A percentile compares a stretch with the other conserved stretches of the same genome.
Conservation (phyloP, 176 grass and related monocot genomes). For the Triticum monococcum region DNA sequence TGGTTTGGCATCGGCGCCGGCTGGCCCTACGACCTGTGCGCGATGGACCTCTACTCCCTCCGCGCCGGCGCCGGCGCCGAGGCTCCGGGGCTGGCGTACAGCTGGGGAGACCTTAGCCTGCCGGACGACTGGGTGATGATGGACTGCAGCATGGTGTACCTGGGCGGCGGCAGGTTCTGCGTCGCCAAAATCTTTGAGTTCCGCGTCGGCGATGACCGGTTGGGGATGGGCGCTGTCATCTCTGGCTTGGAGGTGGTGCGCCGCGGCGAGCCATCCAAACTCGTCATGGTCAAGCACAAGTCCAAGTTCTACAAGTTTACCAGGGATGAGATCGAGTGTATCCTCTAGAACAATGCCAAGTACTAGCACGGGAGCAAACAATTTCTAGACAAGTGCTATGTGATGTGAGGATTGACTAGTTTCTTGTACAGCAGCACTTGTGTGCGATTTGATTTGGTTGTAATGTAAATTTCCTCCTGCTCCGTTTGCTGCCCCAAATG, state of each 20-base stretch:
- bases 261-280: not conserved
- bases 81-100: not conserved
- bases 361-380: not conserved
- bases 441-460: not conserved
- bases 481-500: too few relatives aligned
- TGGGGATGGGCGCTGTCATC: not conserved
- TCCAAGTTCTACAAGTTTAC: not conserved
- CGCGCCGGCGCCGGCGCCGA: too few relatives aligned
- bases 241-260: not conserved
- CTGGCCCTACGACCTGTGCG: not conserved
- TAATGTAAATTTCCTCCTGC: not conserved
- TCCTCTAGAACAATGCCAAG: not conserved
- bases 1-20: not conserved
- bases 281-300: not conserved
- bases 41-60: not conserved
- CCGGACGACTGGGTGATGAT: not conserved
- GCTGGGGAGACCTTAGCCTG: not conserved
- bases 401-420: not conserved
- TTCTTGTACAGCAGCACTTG: not conserved
- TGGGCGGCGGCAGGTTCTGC: not conserved
- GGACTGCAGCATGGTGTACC: not conserved
- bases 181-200: not conserved
- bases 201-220: not conserved
- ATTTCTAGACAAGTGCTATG: not conserved
- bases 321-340: not conserved